phyloP scores from a whole-genome alignment of 805 yeast species.

The Limtongozyma cylindracea region DNA sequence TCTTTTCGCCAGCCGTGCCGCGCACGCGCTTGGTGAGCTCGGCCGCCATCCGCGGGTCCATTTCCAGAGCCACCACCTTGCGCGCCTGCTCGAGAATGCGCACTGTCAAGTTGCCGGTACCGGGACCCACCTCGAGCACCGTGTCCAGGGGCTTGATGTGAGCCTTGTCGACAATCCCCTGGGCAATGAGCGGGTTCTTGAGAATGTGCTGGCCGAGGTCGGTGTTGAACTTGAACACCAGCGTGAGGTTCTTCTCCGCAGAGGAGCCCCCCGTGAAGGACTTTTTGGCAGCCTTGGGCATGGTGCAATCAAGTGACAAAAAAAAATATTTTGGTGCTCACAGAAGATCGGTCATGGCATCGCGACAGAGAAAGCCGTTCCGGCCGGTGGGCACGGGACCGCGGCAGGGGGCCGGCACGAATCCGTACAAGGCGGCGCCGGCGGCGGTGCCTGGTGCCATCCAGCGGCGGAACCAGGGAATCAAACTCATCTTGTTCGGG shows the following conservation, averaged over 20 bases:
- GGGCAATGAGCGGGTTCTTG: slow-evolving; percentile 91
- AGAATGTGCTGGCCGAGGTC: slow-evolving; percentile 92
- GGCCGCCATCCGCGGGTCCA: slow-evolving; percentile 99
- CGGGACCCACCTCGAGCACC: slow-evolving; percentile 95
- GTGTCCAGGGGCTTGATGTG: slow-evolving; percentile 77
- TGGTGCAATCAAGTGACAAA: slow-evolving; percentile 2
- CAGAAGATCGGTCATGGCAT: no score
- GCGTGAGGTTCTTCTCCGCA: slow-evolving; percentile 44
- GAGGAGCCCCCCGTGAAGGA: slow-evolving; percentile 24
- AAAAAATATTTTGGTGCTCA: no score
- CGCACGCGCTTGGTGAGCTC: slow-evolving; percentile 93
- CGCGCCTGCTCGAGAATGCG: slow-evolving; percentile 79
- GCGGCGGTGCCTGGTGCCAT: no score
- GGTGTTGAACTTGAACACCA: slow-evolving; percentile 91
- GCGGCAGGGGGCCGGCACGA: no score
- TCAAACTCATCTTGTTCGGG: no score
- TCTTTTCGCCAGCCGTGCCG: slow-evolving; percentile 85
- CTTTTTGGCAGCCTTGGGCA: slow-evolving; percentile 45
- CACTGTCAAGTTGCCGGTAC: slow-evolving; percentile 94
- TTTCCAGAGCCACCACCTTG: slow-evolving; percentile 89
- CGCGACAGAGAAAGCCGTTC: no score
- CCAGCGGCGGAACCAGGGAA: no score
- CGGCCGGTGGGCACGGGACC: no score
- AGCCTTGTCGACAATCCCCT: slow-evolving; percentile 95
- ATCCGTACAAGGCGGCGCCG: no score